A percentile compares a stretch with the other conserved stretches of the same genome.
phyloP scores from a whole-genome alignment of 108 stramenopile genomes.

The Cyclotella atomus region DNA sequence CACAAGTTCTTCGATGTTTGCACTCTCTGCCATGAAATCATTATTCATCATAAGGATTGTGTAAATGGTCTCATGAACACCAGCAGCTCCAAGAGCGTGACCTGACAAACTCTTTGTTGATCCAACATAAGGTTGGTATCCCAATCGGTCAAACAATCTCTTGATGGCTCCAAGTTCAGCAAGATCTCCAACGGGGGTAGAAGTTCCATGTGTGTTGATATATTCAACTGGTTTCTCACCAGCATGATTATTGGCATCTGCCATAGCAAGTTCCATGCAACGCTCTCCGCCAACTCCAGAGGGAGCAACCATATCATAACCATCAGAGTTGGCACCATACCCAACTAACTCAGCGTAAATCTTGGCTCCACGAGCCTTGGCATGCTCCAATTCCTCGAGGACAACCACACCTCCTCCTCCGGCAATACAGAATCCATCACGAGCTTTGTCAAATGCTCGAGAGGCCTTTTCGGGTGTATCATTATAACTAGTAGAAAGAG shows the following conservation, averaged over 20 bases:
- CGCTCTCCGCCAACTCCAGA: constrained; percentile 93
- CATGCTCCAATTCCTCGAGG: constrained; percentile 96
- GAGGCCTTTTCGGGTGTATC: constrained; percentile 87
- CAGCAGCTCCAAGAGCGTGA: constrained; percentile 98
- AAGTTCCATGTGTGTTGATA: constrained; percentile 99
- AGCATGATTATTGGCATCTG: constrained; percentile 66
- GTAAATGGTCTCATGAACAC: constrained; percentile 97
- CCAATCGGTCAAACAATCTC: constrained; percentile 80
- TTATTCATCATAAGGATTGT: constrained; percentile 95
- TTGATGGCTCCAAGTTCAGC: constrained; percentile 95
- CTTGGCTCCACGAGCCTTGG: constrained; percentile 95
- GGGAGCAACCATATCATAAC: constrained; percentile 98
- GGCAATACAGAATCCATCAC: constrained; percentile 99
- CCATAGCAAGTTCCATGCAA: constrained; percentile 95
- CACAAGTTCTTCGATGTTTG: constrained; percentile 87
- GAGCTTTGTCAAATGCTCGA: constrained; percentile 95
- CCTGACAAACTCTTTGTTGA: constrained; percentile 97
- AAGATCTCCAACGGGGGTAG: constrained; percentile 97
- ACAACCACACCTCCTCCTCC: constrained; percentile 97
- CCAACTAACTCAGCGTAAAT: constrained; percentile 96
- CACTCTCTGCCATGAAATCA: constrained; percentile 94
- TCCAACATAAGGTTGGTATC: constrained; percentile 92
- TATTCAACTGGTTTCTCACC: constrained; percentile 89
- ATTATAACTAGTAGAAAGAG: constrained; percentile 91
- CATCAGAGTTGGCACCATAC: constrained; percentile 98